Base-by-base conservation (phyloP, 2,329 filamentous ascomycete species). In the Pyrenophora tritici-repentis region DNA sequence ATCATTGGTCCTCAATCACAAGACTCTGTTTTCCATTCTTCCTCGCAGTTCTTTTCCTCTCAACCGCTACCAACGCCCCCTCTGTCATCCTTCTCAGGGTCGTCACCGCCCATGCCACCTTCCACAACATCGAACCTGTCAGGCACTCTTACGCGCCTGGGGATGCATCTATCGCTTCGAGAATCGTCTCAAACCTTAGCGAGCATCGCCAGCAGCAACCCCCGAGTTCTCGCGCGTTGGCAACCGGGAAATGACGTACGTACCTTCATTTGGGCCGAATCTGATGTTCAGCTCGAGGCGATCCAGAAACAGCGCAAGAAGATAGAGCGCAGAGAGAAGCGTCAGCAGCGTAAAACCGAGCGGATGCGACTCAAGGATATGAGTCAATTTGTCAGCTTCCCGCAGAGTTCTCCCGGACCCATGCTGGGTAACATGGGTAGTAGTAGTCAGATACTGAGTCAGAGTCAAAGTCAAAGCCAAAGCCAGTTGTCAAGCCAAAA, bases 201-300 rank as follows among this genome's bases (percentile, higher is more conserved):
- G 50, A 34, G 60, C 1, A 56, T 76, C 0, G 63, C 72, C 1
- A 65, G 68, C 12, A 66, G 61, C 13, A 61, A 78, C 4, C 62
- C 57, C 17, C 67, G 70, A 34, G 55, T 78, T 13, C 66, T 79
- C 5, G 59, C 67, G 26, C 77, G 79, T 47, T 80, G 77, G 78
- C 55, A 64, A 7, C 33, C 64, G 2, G 75, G 73, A 18, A 50
- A 58, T 3, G 71, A 78, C 42, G 75, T 75, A 1, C 55, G 43
- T 3, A 54, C 53, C 4, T 80, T 79, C 54, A 70, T 77, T 42
- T 79, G 74, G 74, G 61, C 69, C 3, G 72, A 72, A 20, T 64
- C 61, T 18, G 52, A 55, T 26, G 39, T 65, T n/a, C 59, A 53
- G 9, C 62, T 67, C 22, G 68, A 71, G 14, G 29, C 52, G 13